Evolutionary conservation across 768 basidiomycete species (phyloP).

Genomic region (Mycena sanguinolenta): DNA sequence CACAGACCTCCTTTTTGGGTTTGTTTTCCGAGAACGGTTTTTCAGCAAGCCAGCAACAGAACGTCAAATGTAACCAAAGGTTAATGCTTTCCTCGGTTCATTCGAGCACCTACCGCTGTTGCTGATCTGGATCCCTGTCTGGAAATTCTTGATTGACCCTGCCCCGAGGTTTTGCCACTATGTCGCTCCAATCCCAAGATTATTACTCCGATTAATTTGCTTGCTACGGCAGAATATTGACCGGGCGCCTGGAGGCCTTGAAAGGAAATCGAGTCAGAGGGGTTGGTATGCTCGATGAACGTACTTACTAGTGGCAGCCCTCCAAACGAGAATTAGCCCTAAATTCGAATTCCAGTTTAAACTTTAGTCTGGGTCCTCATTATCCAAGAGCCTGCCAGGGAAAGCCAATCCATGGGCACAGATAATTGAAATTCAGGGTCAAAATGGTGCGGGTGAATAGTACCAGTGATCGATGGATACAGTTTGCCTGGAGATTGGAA

Average conservation of each 20-base stretch:
- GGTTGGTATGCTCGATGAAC: background rate
- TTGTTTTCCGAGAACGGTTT: no score
- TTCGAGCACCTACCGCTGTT: background rate
- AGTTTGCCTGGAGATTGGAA: background rate
- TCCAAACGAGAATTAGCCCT: background rate
- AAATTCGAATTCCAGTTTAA: no score
- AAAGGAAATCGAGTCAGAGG: background rate
- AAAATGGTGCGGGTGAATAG: no score
- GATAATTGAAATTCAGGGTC: no score
- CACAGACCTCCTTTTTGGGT: background rate
- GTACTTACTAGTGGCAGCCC: background rate
- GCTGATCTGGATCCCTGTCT: background rate
- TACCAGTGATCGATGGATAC: background rate
- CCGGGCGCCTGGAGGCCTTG: background rate
- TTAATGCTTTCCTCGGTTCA: slow-evolving; percentile 19
- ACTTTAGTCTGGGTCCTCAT: background rate
- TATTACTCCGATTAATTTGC: no score
- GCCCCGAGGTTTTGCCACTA: slow-evolving; percentile 31
- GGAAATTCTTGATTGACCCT: background rate
- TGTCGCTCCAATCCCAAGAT: background rate
- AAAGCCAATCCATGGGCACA: background rate
- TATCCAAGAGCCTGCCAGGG: background rate
- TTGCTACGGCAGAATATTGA: background rate
- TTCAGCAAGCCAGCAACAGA: no score
- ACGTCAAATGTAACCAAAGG: background rate